phyloP scores from a whole-genome alignment of 2,329 filamentous ascomycete species.

The Exophiala mesophila region DNA sequence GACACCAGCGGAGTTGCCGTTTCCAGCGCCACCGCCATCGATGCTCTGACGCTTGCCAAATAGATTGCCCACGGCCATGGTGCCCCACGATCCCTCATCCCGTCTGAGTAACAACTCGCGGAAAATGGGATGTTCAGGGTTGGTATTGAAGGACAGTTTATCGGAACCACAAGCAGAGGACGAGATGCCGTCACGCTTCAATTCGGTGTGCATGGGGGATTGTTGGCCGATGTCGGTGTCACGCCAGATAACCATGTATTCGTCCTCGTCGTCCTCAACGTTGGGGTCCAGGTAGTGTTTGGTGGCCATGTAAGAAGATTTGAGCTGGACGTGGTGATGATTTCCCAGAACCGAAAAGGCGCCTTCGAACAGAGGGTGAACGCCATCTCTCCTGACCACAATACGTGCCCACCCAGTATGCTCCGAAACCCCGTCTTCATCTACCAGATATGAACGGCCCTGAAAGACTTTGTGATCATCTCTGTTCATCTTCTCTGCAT shows the following conservation, averaged over 20 bases:
- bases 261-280: constrained; percentile 52
- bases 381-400: constrained; percentile 70
- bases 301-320: constrained; percentile 67
- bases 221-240: constrained; percentile 73
- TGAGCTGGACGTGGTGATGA: constrained; percentile 80
- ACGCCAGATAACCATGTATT: constrained; percentile 86
- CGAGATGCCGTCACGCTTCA: constrained; percentile 53
- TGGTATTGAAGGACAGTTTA: constrained; percentile 71
- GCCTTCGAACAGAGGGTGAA: constrained; percentile 78
- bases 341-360: constrained; percentile 76
- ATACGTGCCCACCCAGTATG: constrained; percentile 84
- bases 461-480: constrained; percentile 76
- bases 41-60: constrained; percentile 64
- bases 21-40: constrained; percentile 59
- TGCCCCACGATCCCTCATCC: constrained; percentile 52
- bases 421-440: constrained; percentile 63
- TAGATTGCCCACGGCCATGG: constrained; percentile 59
- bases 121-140: constrained; percentile 64
- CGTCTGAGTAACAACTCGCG: constrained; percentile 39
- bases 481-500: constrained; percentile 66
- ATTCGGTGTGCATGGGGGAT: constrained; percentile 49
- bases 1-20: constrained; percentile 71
- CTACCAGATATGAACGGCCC: constrained; percentile 68
- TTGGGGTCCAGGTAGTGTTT: constrained; percentile 67
- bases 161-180: constrained; percentile 66